Percentiles rank a stretch among this genome's conserved stretches.
These are phyloP conservation scores for Microbotryum intermedium DNA, from an alignment of 1,284 basidiomycete genomes.

Conservation along the genomic window DNA sequence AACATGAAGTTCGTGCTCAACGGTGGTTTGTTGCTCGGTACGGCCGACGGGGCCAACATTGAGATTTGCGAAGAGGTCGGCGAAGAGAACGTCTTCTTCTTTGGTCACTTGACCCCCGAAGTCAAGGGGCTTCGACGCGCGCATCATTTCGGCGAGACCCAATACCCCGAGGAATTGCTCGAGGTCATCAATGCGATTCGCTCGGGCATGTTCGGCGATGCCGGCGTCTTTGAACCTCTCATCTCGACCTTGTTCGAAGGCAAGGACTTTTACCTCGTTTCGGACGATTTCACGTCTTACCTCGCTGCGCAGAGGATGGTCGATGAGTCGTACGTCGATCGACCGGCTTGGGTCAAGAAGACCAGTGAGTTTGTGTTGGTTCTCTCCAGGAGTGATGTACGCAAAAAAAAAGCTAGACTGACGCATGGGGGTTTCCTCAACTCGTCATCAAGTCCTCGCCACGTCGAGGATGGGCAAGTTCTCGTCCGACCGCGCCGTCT, in stretches of 20 bases:
- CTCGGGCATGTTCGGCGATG: conserved; percentile 29
- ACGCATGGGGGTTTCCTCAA: too few relatives aligned
- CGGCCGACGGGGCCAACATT: conserved; percentile 77
- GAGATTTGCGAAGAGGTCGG: conserved; percentile 87
- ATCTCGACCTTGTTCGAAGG: conserved; percentile 27
- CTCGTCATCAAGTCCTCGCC: conserved; percentile 6
- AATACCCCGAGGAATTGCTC: conserved; percentile 25
- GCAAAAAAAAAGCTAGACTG: too few relatives aligned
- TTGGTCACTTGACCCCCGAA: conserved; percentile 46
- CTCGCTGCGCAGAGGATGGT: conserved; percentile 73
- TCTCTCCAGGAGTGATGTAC: too few relatives aligned
- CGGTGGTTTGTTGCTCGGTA: conserved; percentile 60
- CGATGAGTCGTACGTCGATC: conserved; percentile 66
- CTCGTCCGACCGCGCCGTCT: conserved; percentile 80
- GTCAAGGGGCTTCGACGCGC: conserved; percentile 20
- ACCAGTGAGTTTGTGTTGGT: conserved; percentile 65
- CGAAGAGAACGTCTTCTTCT: conserved; percentile 48
- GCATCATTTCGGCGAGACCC: conserved; percentile 20
- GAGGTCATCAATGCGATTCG: conserved; percentile 31
- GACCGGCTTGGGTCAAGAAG: conserved; percentile 80
- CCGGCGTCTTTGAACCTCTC: conserved; percentile 29
- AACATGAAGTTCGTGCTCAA: conserved; percentile 87
- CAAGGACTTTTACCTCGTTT: conserved; percentile 50
- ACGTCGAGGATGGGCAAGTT: conserved; percentile 70
- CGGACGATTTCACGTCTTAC: conserved; percentile 88